A percentile compares a stretch with the other conserved stretches of the same genome.
Evolutionary conservation across 495 filamentous ascomycete species (phyloP).

Genomic region (Acidomyces sp.): DNA sequence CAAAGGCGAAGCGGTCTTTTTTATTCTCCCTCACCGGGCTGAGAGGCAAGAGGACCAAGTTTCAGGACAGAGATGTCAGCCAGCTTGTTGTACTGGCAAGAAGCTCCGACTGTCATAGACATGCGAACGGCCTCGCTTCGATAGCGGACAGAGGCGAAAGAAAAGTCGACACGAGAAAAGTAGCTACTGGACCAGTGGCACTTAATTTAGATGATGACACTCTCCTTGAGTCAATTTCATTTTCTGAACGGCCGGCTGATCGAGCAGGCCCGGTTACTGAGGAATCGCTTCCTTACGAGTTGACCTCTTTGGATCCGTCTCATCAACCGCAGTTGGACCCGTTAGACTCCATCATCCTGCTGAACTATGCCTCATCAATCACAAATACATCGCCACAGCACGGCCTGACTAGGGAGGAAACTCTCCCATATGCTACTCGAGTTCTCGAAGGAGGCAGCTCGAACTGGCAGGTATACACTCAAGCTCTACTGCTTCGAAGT

Average conservation of each 20-base stretch:
- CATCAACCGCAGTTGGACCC: constrained; percentile 72
- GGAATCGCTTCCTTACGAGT: constrained; percentile 43
- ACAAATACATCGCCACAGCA: constrained; percentile 76
- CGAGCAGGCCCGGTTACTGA: constrained; percentile 30
- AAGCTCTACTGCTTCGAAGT: constrained; percentile 75
- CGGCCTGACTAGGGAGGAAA: constrained; percentile 80
- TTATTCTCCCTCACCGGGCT: constrained; percentile 75
- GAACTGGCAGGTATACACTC: constrained; percentile 97
- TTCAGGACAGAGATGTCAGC: constrained; percentile 75
- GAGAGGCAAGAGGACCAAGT: constrained; percentile 83
- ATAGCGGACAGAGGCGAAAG: constrained; percentile 14
- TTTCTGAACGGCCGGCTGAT: constrained; percentile 37
- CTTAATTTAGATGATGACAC: constrained; percentile 85
- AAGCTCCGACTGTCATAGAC: too few relatives aligned
- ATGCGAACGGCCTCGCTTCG: constrained; percentile 1
- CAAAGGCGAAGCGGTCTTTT: constrained; percentile 51
- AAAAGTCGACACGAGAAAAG: neutral
- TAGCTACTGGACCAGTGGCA: constrained; percentile 39
- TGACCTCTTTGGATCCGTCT: constrained; percentile 55
- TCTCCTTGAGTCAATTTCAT: constrained; percentile 72
- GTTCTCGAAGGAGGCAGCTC: constrained; percentile 80
- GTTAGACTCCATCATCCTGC: constrained; percentile 71
- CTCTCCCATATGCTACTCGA: constrained; percentile 75
- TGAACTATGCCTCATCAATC: constrained; percentile 71
- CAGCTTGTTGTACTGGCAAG: constrained; percentile 86